These are phyloP conservation scores for Aspergillus bertholletiae DNA, from an alignment of 495 filamentous ascomycete genomes.

Conservation along the genomic window DNA sequence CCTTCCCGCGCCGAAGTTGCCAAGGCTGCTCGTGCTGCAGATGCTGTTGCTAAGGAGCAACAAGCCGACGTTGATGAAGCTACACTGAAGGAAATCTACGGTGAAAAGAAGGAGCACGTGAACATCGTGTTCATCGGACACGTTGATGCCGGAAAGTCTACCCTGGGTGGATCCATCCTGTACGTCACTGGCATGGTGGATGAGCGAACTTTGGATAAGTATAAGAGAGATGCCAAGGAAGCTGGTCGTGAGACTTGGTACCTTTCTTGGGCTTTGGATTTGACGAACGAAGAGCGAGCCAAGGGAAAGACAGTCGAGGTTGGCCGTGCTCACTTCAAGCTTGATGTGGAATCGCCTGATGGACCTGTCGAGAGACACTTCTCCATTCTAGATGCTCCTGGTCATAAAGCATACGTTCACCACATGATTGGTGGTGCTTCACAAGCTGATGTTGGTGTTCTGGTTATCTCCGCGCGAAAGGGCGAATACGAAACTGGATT, in stretches of 20 bases:
- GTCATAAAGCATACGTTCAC: slow-evolving; percentile 94
- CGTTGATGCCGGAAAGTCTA: slow-evolving; percentile 96
- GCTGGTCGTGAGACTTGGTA: slow-evolving; percentile 98
- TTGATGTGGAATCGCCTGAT: slow-evolving; percentile 60
- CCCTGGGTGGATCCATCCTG: slow-evolving; percentile 86
- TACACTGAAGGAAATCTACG: slow-evolving; percentile 91
- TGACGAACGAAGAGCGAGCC: slow-evolving; percentile 90
- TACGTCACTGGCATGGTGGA: slow-evolving; percentile 98
- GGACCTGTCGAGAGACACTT: slow-evolving; percentile 53
- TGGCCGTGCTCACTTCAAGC: slow-evolving; percentile 93
- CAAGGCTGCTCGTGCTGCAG: slow-evolving; percentile 63
- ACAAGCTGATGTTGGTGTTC: slow-evolving; percentile 91
- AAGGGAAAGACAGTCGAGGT: slow-evolving; percentile 99
- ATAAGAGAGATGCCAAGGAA: slow-evolving; percentile 94
- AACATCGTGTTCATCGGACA: slow-evolving; percentile 98
- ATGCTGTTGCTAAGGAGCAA: slow-evolving; percentile 85
- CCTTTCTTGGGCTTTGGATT: slow-evolving; percentile 93
- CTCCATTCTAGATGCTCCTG: slow-evolving; percentile 92
- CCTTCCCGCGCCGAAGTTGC: slow-evolving; percentile 45
- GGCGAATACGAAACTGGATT: slow-evolving; percentile 99
- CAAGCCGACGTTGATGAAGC: slow-evolving; percentile 86
- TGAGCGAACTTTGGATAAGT: slow-evolving; percentile 96
- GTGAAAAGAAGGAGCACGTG: slow-evolving; percentile 84
- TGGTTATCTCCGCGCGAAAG: slow-evolving; percentile 96
- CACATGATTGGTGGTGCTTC: slow-evolving; percentile 97